Percentiles rank a stretch among this genome's conserved stretches.
These are phyloP conservation scores for Pythium dissimile DNA, from an alignment of 352 stramenopile species.

Conservation along the genomic window DNA sequence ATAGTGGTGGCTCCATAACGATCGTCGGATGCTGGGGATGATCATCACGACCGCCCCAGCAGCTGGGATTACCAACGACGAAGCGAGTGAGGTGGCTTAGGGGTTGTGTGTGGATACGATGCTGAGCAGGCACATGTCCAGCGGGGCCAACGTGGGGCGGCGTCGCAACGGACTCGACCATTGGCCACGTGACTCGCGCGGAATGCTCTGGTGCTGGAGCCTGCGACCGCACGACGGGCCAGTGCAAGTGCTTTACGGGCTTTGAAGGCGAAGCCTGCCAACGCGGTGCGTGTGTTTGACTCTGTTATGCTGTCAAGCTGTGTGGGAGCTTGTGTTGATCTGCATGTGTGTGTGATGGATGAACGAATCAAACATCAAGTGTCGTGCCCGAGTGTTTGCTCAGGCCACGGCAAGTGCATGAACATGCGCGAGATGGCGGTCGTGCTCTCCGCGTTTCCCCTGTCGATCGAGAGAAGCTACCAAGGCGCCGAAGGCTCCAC, in stretches of 20 bases:
- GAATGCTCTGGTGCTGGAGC: conserved; percentile 68
- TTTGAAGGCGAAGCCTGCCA: conserved; percentile 77
- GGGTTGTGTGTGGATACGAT: background rate
- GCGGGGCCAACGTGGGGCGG: conserved; percentile 56
- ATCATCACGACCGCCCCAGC: too few relatives aligned
- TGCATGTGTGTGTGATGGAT: too few relatives aligned
- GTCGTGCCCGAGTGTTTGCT: conserved; percentile 58
- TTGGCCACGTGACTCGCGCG: conserved; percentile 29
- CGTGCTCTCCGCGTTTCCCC: conserved; percentile 42
- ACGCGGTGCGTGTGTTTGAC: conserved; percentile 37
- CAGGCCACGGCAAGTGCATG: conserved; percentile 66
- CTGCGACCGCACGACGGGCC: conserved; percentile 50
- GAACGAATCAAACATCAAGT: too few relatives aligned
- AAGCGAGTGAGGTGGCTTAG: too few relatives aligned
- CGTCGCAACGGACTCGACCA: conserved; percentile 40
- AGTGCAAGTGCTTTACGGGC: conserved; percentile 60
- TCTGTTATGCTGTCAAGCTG: background rate
- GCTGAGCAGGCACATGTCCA: conserved; percentile 55
- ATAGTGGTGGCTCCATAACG: background rate
- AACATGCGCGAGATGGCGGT: conserved; percentile 61
- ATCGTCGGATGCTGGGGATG: too few relatives aligned
- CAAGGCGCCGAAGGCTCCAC: conserved; percentile 37
- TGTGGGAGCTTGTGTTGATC: background rate
- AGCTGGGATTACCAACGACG: conserved; percentile 11
- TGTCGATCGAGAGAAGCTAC: conserved; percentile 61